Evolutionary conservation across 768 basidiomycete genomes (phyloP).

Genomic region (Melanogaster broomeanus): DNA sequence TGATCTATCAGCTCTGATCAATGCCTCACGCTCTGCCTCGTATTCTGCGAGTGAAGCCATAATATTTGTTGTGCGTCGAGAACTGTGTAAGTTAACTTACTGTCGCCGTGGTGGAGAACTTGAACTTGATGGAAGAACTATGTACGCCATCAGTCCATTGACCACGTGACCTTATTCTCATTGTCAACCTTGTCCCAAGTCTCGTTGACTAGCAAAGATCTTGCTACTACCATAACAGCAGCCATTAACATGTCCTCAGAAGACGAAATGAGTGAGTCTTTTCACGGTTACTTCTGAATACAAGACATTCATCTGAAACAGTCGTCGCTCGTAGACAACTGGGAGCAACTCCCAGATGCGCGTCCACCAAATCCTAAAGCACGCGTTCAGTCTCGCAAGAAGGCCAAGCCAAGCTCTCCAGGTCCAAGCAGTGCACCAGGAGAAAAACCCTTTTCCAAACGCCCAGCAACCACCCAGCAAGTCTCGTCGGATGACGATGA

Average conservation of each 20-base stretch:
- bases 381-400: constrained; percentile 22
- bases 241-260: constrained; percentile 30
- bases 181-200: neutral
- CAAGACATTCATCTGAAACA: constrained; percentile 26
- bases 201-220: neutral
- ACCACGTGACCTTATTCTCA: constrained; percentile 10
- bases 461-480: neutral
- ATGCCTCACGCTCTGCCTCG: constrained; percentile 24
- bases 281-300: neutral
- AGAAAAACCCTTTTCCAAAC: constrained; percentile 21
- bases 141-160: constrained; percentile 3
- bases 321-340: constrained; percentile 20
- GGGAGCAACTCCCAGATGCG: constrained; percentile 13
- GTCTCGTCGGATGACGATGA: constrained; percentile 2
- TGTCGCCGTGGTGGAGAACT: too few species aligned
- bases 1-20: constrained; percentile 45
- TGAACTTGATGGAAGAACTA: neutral
- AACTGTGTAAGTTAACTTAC: too few species aligned
- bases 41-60: constrained; percentile 22
- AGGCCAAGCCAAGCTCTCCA: constrained; percentile 12
- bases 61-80: neutral
- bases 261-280: constrained; percentile 32
- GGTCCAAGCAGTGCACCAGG: constrained; percentile 10
- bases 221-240: neutral
- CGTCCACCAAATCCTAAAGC: constrained; percentile 11